Base-by-base conservation (phyloP, 2,329 filamentous ascomycete species). In the Chaetomium sp. region DNA sequence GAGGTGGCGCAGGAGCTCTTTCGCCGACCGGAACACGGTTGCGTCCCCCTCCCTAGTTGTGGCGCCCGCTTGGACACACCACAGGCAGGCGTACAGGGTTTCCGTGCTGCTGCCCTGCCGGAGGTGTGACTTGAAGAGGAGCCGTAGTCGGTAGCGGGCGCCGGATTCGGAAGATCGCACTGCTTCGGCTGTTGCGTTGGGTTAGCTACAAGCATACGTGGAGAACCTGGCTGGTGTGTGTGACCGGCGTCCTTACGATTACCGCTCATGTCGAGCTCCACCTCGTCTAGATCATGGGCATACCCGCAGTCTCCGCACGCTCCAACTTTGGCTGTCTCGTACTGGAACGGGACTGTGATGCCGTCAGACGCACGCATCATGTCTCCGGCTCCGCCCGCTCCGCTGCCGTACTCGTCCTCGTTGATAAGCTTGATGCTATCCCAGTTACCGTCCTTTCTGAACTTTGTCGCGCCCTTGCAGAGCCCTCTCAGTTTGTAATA, bases 61-160 rank as follows among this genome's bases (percentile, higher is more conserved):
- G 1, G 72, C 64, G 1, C 74, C 74, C 3, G 71, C 61, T 25
- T 77, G 73, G 5, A 74, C 73, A 64, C 78, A 80, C 66, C 78
- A 80, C 1, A 80, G 68, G 58, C 79, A 80, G 4, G 73, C 78
- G 62, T 78, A 79, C 54, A 75, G 70, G 58, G 74, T 72, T 29
- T 76, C 74, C 38, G 72, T 69, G 38, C 75, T 70, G 19, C 70
- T 70, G 5, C 65, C 70, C 13, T 72, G 73, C n/a, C 71, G 62
- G 3, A 81, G 65, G 61, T 81, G 79, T 16, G 77, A 79, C 61
- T 81, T 81, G 70, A 77, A 79, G 12, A 80, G 73, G 29, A 81
- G 74, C 0, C 79, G 75, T 16, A 78, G 72, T 5, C 79, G 78
- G 68, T 78, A 80, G 1, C 73, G 70, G 4, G 78, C 71, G 2